A percentile compares a stretch with the other conserved stretches of the same genome.
These are phyloP conservation scores for Veloboletus limbatus DNA, from an alignment of 1,284 basidiomycete species.

Conservation along the genomic window DNA sequence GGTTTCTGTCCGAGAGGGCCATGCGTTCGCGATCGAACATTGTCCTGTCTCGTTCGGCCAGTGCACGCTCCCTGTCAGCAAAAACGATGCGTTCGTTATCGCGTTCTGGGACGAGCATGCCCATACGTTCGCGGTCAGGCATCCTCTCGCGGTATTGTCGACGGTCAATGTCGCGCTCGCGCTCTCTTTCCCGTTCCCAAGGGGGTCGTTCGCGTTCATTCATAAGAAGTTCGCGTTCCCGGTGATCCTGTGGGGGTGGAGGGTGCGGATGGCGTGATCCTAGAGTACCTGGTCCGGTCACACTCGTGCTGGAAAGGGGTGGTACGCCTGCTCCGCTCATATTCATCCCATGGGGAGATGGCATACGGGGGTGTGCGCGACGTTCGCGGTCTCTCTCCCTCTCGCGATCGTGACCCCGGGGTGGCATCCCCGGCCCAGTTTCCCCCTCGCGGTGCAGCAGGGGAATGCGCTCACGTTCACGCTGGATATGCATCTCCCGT, in stretches of 20 bases:
- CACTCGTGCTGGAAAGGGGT: constrained; percentile 4
- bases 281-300: constrained; percentile 21
- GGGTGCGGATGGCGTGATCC: constrained; percentile 19
- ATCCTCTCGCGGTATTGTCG: constrained; percentile 30
- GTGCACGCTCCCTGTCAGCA: constrained; percentile 23
- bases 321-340: constrained; percentile 11
- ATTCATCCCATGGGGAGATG: constrained; percentile 24
- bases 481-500: constrained; percentile 29
- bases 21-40: constrained; percentile 28
- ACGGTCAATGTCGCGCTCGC: constrained; percentile 29
- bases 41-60: constrained; percentile 26
- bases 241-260: constrained; percentile 22
- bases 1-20: constrained; percentile 20
- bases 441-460: constrained; percentile 31
- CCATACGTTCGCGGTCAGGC: constrained; percentile 28
- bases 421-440: constrained; percentile 23
- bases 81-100: constrained; percentile 18
- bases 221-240: constrained; percentile 26
- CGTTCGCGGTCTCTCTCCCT: constrained; percentile 32
- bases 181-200: constrained; percentile 31
- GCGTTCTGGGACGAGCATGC: constrained; percentile 22
- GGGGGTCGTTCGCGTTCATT: constrained; percentile 27
- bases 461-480: constrained; percentile 29
- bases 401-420: constrained; percentile 28
- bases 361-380: constrained; percentile 24